Percentiles rank a stretch among this genome's conserved stretches.
Conservation (phyloP, 2,329 filamentous ascomycete species). For the Calonectria fujianensis region DNA sequence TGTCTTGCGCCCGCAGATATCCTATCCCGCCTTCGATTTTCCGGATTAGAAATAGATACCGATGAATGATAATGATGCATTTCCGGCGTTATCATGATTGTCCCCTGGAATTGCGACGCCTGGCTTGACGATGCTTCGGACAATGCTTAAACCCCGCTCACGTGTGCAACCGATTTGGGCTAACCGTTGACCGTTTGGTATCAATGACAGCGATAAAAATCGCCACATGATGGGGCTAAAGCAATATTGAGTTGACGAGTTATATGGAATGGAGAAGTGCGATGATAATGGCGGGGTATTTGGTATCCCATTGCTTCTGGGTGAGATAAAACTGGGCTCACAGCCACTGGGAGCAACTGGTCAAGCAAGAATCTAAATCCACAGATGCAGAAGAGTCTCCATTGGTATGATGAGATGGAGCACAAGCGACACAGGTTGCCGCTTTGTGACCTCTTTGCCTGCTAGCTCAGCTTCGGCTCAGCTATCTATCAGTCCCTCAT, state of each 20-base stretch:
- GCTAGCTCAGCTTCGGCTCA: too few relatives aligned
- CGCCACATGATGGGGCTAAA: neutral
- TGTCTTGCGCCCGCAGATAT: neutral
- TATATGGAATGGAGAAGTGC: conserved; percentile 13
- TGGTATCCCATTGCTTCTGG: conserved; percentile 14
- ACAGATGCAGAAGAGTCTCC: conserved; percentile 23
- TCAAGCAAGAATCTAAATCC: conserved; percentile 31
- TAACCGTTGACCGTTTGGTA: neutral
- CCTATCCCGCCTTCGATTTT: neutral
- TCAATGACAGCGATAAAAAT: neutral
- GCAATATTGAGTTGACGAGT: neutral
- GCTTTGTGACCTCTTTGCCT: too few relatives aligned
- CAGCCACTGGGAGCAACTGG: conserved; percentile 27
- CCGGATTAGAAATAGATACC: neutral
- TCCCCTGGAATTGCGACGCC: too few relatives aligned
- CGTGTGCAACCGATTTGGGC: neutral
- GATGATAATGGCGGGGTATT: conserved; percentile 18
- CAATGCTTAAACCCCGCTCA: neutral
- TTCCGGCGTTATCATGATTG: neutral
- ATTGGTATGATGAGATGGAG: conserved; percentile 1
- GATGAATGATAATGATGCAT: neutral
- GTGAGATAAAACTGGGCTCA: conserved; percentile 17
- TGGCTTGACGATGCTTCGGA: neutral
- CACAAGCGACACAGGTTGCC: too few relatives aligned
- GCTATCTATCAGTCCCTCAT: too few relatives aligned